A percentile compares a stretch with the other conserved stretches of the same genome.
Evolutionary conservation across 2,329 filamentous ascomycete species (phyloP).

Genomic region (Colletotrichum sp.): DNA sequence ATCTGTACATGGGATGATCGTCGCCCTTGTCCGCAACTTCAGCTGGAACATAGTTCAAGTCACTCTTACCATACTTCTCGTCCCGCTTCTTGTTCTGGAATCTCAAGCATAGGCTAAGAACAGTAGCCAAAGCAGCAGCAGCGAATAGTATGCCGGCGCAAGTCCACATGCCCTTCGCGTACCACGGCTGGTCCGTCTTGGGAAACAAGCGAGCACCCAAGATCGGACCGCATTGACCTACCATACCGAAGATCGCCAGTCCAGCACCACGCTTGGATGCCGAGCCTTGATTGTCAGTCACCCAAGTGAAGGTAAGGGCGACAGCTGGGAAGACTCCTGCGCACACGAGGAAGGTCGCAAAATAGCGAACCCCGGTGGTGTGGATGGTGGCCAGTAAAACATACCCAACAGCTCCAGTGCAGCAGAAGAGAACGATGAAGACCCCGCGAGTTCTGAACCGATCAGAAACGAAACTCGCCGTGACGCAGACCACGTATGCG

Average conservation of each 20-base stretch:
- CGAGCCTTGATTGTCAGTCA: constrained; percentile 71
- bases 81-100: constrained; percentile 18
- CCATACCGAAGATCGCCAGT: constrained; percentile 64
- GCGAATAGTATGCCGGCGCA: constrained; percentile 45
- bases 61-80: constrained; percentile 18
- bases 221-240: constrained; percentile 66
- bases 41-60: constrained; percentile 5
- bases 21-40: constrained; percentile 14
- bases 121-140: not conserved
- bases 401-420: constrained; percentile 67
- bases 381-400: constrained; percentile 64
- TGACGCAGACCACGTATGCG: constrained; percentile 67
- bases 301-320: constrained; percentile 73
- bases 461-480: constrained; percentile 69
- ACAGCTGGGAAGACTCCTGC: constrained; percentile 66
- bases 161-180: constrained; percentile 41
- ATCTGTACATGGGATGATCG: constrained; percentile 16
- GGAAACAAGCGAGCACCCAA: constrained; percentile 71
- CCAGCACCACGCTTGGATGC: constrained; percentile 69
- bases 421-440: constrained; percentile 60
- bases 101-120: constrained; percentile 14
- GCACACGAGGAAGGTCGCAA: constrained; percentile 50
- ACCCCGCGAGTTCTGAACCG: constrained; percentile 66
- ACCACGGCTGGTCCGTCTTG: constrained; percentile 37
- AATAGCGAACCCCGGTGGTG: constrained; percentile 46